phyloP scores from a whole-genome alignment of 2,329 filamentous ascomycete species.

The Ilyonectria sp. region DNA sequence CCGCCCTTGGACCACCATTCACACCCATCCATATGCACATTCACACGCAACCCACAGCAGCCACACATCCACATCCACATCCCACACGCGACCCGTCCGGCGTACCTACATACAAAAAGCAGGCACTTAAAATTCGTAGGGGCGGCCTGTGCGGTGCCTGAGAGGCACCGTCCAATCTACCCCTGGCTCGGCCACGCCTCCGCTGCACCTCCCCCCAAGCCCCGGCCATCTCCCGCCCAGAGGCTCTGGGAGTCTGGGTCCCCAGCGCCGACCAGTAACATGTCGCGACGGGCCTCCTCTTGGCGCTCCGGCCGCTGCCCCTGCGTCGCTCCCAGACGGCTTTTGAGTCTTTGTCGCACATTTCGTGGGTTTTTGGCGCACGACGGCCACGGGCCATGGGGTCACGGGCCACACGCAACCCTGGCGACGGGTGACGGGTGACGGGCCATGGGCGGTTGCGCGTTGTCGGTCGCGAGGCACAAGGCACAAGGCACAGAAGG shows the following conservation, averaged over 20 bases:
- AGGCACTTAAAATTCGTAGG: slow-evolving; percentile 45
- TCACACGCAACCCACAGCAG: not conserved
- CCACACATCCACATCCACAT: slow-evolving; percentile 13
- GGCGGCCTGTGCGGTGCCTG: slow-evolving; percentile 36
- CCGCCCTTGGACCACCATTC: not conserved
- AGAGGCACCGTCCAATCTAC: slow-evolving; percentile 40
- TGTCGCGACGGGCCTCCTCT: slow-evolving; percentile 30
- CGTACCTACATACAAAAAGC: slow-evolving; percentile 21
- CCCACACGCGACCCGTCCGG: slow-evolving; percentile 12
- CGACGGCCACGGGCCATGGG: not conserved
- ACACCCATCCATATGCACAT: not conserved
- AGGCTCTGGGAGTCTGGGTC: slow-evolving; percentile 28
- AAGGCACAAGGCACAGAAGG: not conserved
- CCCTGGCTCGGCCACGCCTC: slow-evolving; percentile 42
- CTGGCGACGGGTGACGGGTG: not conserved
- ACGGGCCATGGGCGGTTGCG: not conserved
- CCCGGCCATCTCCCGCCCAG: slow-evolving; percentile 31
- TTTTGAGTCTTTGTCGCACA: slow-evolving; percentile 21
- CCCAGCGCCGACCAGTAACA: slow-evolving; percentile 35
- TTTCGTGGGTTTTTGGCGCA: slow-evolving; percentile 7
- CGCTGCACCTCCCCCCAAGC: slow-evolving; percentile 25
- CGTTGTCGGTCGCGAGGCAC: no score
- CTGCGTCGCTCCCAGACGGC: slow-evolving; percentile 34
- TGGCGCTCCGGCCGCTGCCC: slow-evolving; percentile 27
- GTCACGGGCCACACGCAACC: slow-evolving; percentile 17